phyloP scores from a whole-genome alignment of 495 filamentous ascomycete genomes.

The Aspergillus heteromorphus region DNA sequence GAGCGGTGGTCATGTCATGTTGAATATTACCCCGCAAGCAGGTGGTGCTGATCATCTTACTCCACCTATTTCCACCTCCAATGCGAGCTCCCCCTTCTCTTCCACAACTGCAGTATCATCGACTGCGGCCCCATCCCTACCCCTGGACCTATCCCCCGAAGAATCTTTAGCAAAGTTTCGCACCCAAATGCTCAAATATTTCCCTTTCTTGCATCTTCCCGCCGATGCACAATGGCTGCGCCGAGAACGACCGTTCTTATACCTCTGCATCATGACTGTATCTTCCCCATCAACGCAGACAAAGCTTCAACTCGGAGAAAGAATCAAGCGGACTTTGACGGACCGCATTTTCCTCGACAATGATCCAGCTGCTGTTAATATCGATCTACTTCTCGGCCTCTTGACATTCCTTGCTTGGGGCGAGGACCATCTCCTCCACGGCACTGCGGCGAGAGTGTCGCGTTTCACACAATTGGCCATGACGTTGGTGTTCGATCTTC shows the following conservation, averaged over 20 bases:
- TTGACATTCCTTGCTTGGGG: slow-evolving; percentile 36
- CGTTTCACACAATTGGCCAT: slow-evolving; percentile 43
- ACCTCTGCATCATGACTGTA: slow-evolving; percentile 38
- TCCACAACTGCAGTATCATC: not conserved
- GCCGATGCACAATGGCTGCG: slow-evolving; percentile 27
- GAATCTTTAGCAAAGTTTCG: slow-evolving; percentile 29
- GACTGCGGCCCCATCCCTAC: not conserved
- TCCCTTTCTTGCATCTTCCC: slow-evolving; percentile 37
- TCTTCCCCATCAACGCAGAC: slow-evolving; percentile 21
- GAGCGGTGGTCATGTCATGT: slow-evolving; percentile 1
- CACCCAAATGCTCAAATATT: slow-evolving; percentile 26
- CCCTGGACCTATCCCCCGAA: slow-evolving; percentile 13
- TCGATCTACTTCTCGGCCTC: slow-evolving; percentile 47
- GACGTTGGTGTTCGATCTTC: slow-evolving; percentile 44
- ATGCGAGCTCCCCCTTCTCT: not conserved
- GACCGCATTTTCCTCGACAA: slow-evolving; percentile 39
- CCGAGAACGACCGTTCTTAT: slow-evolving; percentile 39
- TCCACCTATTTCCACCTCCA: no score
- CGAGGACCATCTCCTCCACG: slow-evolving; percentile 14
- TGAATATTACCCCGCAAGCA: not conserved
- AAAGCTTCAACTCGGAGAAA: slow-evolving; percentile 24
- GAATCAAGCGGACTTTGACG: slow-evolving; percentile 31
- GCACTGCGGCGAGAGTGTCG: slow-evolving; percentile 18
- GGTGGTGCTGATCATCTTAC: no score
- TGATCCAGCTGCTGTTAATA: slow-evolving; percentile 24